Percentiles rank a stretch among this genome's conserved stretches.
These are phyloP conservation scores for Monascus purpureus DNA, from an alignment of 495 filamentous ascomycete species.

Conservation along the genomic window DNA sequence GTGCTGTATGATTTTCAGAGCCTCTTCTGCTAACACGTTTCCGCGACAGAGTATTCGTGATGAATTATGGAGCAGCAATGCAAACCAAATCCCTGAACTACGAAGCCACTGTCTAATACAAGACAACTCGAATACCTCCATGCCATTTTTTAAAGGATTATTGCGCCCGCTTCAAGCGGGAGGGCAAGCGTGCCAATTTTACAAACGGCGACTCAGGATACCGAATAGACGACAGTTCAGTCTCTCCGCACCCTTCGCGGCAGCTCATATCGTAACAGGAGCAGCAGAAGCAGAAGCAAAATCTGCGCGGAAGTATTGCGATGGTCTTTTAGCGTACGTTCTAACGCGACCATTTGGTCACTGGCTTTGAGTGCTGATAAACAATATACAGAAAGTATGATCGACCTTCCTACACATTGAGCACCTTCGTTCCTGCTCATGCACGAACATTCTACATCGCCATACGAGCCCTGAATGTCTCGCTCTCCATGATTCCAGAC, in stretches of 20 bases:
- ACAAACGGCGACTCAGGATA: neutral
- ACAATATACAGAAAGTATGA: slow-evolving; percentile 52
- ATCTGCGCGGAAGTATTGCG: slow-evolving; percentile 42
- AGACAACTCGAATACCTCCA: too few species aligned
- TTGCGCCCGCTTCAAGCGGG: too few species aligned
- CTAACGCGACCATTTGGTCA: neutral
- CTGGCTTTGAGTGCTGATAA: slow-evolving; percentile 1
- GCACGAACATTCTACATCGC: slow-evolving; percentile 74
- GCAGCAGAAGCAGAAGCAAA: slow-evolving; percentile 32
- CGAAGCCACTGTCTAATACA: too few species aligned
- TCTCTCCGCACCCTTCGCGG: slow-evolving; percentile 8
- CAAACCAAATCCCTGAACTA: too few species aligned
- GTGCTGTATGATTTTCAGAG: too few species aligned
- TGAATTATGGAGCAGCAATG: too few species aligned
- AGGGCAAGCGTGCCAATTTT: too few species aligned
- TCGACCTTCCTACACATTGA: slow-evolving; percentile 73
- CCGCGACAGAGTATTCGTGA: too few species aligned
- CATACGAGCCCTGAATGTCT: slow-evolving; percentile 83
- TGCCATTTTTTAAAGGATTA: too few species aligned
- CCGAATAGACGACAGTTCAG: slow-evolving; percentile 13
- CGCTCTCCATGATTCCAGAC: slow-evolving; percentile 78
- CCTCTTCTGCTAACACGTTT: too few species aligned
- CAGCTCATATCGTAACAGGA: slow-evolving; percentile 5
- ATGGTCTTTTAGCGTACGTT: slow-evolving; percentile 40
- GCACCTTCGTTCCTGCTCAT: slow-evolving; percentile 61